These are phyloP conservation scores for Stygiomarasmius scandens DNA, from an alignment of 1,284 basidiomycete species.

Conservation along the genomic window DNA sequence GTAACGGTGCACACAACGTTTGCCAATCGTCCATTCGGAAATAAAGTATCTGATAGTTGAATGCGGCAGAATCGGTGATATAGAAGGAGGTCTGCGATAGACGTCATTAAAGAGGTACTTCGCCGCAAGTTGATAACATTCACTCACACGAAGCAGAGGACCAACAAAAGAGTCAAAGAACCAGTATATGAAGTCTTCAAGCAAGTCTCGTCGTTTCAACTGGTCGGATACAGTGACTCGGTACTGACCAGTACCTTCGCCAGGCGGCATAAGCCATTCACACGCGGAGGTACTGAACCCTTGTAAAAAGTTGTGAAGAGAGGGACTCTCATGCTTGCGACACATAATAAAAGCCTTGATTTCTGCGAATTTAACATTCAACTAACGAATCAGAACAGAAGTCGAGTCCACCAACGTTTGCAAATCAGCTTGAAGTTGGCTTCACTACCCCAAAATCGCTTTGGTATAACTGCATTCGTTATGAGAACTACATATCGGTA, in stretches of 20 bases:
- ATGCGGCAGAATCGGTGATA: constrained; percentile 89
- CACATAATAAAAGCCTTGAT: constrained; percentile 72
- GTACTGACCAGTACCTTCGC: constrained; percentile 38
- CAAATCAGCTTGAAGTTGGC: constrained; percentile 70
- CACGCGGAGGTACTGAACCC: constrained; percentile 77
- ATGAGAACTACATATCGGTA: constrained; percentile 67
- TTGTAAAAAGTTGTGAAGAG: constrained; percentile 82
- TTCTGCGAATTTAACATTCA: constrained; percentile 49
- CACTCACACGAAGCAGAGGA: constrained; percentile 74
- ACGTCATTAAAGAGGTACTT: not conserved
- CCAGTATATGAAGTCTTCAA: constrained; percentile 91
- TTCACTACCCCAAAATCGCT: constrained; percentile 77
- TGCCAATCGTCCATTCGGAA: constrained; percentile 96
- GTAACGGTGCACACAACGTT: constrained; percentile 78
- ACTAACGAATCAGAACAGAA: not conserved
- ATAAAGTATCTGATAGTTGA: constrained; percentile 86
- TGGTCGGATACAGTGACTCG: constrained; percentile 69
- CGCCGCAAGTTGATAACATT: constrained; percentile 3
- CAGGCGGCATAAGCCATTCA: constrained; percentile 74
- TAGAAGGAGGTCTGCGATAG: constrained; percentile 86
- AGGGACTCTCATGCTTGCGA: constrained; percentile 81
- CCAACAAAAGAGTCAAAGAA: constrained; percentile 87
- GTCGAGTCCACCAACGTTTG: constrained; percentile 51
- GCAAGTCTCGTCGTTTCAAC: constrained; percentile 72
- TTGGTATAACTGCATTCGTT: constrained; percentile 74